Conservation (phyloP, 441 rosid species). For the Syzygium syzygioides region DNA sequence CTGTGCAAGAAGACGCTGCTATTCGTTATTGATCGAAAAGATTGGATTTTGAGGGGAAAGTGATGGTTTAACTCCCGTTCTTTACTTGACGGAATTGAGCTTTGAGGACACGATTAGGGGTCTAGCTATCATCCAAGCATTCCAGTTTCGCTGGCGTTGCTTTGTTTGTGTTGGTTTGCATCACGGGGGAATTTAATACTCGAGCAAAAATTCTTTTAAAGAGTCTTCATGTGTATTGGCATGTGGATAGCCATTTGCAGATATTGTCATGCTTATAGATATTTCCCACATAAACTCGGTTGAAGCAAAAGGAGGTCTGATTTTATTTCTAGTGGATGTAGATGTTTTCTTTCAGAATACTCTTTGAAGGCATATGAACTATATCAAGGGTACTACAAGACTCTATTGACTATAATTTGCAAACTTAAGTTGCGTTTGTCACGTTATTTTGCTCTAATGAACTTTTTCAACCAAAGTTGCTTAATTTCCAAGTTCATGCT, state of each 20-base stretch:
- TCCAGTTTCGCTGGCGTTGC: neutral
- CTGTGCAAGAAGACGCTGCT: neutral
- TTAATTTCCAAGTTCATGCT: neutral
- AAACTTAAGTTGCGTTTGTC: neutral
- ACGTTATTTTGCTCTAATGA: neutral
- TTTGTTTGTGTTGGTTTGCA: neutral
- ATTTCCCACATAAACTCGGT: neutral
- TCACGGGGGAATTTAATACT: neutral
- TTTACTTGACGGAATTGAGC: neutral
- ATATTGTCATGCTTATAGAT: neutral
- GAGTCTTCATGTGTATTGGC: neutral
- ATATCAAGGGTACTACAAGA: neutral
- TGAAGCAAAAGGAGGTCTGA: neutral
- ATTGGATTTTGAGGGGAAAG: neutral
- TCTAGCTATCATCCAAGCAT: neutral
- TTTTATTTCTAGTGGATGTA: neutral
- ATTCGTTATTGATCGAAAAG: neutral
- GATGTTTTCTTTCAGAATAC: neutral
- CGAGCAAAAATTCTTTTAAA: neutral
- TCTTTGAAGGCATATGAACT: neutral
- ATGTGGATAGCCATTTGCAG: neutral
- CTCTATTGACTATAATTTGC: neutral
- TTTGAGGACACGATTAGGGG: neutral
- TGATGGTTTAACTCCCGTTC: neutral
- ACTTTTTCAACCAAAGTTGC: neutral